Evolutionary conservation across 176 grass and related monocot species (phyloP).

Genomic region (Eleusine indica): DNA sequence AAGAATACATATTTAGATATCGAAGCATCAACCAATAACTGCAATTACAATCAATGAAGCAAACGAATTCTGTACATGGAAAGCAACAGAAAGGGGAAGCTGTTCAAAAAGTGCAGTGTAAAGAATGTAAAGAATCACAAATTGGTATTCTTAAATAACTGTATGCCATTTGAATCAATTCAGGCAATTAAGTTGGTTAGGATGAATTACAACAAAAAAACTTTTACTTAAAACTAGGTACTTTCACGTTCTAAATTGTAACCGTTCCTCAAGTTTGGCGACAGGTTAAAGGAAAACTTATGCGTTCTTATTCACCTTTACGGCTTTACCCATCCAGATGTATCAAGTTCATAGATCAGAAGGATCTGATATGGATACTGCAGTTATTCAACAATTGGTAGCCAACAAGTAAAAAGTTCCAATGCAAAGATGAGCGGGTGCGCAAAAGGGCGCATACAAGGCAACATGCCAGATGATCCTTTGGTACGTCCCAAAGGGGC

Average conservation of each 20-base stretch:
- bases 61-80: background rate
- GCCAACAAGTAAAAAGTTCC: background rate
- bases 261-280: background rate
- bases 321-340: background rate
- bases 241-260: background rate
- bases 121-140: background rate
- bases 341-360: background rate
- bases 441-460: background rate
- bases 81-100: constrained; percentile 18
- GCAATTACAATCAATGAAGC: background rate
- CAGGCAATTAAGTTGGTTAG: background rate
- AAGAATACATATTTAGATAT: constrained; percentile 5
- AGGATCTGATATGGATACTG: background rate
- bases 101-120: constrained; percentile 22
- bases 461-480: background rate
- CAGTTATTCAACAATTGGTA: background rate
- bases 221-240: background rate
- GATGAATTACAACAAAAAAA: background rate
- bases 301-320: background rate
- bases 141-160: background rate
- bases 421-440: background rate
- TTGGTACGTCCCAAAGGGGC: background rate
- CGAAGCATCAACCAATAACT: constrained; percentile 37
- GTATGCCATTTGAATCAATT: background rate
- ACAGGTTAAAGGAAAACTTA: background rate